phyloP scores from a whole-genome alignment of 2,329 filamentous ascomycete species.

The Bimuria novae-zelandiae region DNA sequence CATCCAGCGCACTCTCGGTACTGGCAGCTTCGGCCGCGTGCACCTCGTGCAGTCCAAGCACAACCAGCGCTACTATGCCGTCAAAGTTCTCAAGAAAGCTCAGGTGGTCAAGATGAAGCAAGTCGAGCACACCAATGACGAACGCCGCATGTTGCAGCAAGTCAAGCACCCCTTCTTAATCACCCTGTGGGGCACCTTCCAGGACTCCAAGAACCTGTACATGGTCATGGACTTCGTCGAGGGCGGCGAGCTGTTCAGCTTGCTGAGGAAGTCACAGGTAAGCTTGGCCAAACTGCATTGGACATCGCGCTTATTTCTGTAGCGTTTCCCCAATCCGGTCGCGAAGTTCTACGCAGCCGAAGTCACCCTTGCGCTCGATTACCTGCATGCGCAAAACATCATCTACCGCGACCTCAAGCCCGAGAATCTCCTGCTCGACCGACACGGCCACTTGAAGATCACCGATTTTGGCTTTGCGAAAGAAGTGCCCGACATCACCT shows the following conservation, averaged over 20 bases:
- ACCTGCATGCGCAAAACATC: constrained; percentile 91
- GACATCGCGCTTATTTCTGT: constrained; percentile 2
- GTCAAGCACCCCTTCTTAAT: constrained; percentile 98
- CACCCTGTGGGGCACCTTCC: constrained; percentile 97
- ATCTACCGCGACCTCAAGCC: constrained; percentile 98
- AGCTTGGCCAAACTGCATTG: constrained; percentile 47
- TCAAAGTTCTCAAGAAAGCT: constrained; percentile 97
- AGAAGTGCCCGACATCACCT: constrained; percentile 97
- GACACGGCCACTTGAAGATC: constrained; percentile 94
- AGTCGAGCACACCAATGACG: constrained; percentile 98
- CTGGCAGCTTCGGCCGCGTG: constrained; percentile 94
- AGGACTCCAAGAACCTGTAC: constrained; percentile 93
- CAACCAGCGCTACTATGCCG: constrained; percentile 96
- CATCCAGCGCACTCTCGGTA: constrained; percentile 88
- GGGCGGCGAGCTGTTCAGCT: constrained; percentile 93
- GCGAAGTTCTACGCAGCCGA: constrained; percentile 99
- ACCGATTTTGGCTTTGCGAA: constrained; percentile 99
- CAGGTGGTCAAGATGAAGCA: constrained; percentile 99
- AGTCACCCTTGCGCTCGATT: constrained; percentile 92
- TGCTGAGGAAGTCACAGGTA: constrained; percentile 90
- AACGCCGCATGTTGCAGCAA: constrained; percentile 91
- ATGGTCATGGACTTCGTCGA: constrained; percentile 99
- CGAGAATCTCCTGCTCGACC: constrained; percentile 88
- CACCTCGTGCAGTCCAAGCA: constrained; percentile 97
- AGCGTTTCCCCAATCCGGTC: constrained; percentile 98